Percentiles rank a stretch among this genome's conserved stretches.
phyloP scores from a whole-genome alignment of 306 rosid species.

The Ormosia semicastrata region DNA sequence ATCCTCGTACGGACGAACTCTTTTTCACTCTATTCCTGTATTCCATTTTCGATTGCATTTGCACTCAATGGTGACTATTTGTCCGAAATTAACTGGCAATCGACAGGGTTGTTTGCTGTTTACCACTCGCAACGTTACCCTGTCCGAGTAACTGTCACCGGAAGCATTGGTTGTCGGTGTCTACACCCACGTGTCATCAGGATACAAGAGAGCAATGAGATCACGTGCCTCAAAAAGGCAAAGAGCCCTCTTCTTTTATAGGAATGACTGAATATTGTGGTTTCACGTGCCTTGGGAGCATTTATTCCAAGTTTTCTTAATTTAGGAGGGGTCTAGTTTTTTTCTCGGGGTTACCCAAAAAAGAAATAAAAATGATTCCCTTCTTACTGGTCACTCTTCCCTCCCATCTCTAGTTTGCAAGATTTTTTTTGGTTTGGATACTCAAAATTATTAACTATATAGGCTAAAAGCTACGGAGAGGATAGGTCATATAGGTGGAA shows the following conservation, averaged over 20 bases:
- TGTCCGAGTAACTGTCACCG: slow-evolving; percentile 47
- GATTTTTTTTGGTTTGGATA: slow-evolving; percentile 2
- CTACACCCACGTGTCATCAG: slow-evolving; percentile 28
- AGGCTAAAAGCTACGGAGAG: neutral
- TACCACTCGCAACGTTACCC: neutral
- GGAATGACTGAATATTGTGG: neutral
- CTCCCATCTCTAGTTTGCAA: slow-evolving; percentile 23
- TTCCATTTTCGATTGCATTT: neutral
- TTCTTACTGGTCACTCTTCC: slow-evolving; percentile 22
- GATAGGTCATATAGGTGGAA: neutral
- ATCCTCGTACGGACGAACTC: slow-evolving; percentile 43
- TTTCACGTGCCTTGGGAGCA: slow-evolving; percentile 40
- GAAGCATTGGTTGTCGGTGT: slow-evolving; percentile 53
- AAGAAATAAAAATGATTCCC: slow-evolving; percentile 52
- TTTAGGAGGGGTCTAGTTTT: slow-evolving; percentile 45
- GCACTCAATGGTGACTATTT: neutral
- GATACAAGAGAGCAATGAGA: neutral
- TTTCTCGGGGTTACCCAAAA: slow-evolving; percentile 46
- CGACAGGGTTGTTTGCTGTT: slow-evolving; percentile 61
- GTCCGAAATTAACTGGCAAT: slow-evolving; percentile 62
- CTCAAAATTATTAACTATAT: neutral
- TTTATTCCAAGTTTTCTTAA: slow-evolving; percentile 52
- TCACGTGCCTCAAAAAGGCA: slow-evolving; percentile 20
- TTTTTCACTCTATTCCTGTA: neutral
- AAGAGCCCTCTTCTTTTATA: neutral